These are phyloP conservation scores for Stipa capillata DNA, from an alignment of 176 grass and related monocot genomes.

Conservation along the genomic window DNA sequence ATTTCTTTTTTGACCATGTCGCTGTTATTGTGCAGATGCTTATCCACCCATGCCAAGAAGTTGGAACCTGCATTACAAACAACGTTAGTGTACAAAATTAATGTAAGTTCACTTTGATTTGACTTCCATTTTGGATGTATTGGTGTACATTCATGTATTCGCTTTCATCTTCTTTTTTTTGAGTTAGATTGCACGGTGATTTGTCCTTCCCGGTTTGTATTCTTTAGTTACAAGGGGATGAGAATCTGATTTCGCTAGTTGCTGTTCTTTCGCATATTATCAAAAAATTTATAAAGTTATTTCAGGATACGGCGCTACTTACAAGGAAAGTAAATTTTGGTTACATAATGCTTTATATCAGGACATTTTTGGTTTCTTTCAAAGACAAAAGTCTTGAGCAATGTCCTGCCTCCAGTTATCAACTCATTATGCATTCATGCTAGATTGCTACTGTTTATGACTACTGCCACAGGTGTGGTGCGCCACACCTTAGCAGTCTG, in stretches of 20 bases:
- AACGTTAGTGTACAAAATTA: slow-evolving; percentile 21
- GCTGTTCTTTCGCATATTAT: background rate
- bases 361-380: background rate
- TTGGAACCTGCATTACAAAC: background rate
- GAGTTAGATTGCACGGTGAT: background rate
- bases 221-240: background rate
- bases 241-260: background rate
- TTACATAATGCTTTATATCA: background rate
- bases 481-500: too few relatives aligned
- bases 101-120: slow-evolving; percentile 27
- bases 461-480: too few relatives aligned
- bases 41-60: slow-evolving; percentile 8
- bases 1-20: background rate
- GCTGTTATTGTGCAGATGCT: slow-evolving; percentile 9
- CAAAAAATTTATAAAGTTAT: background rate
- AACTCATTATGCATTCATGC: too few relatives aligned
- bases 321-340: background rate
- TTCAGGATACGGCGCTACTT: background rate
- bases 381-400: too few relatives aligned
- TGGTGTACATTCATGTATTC: slow-evolving; percentile 32
- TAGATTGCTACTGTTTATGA: too few relatives aligned
- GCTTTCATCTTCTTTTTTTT: background rate
- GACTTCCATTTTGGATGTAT: slow-evolving; percentile 1
- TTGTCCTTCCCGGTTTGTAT: slow-evolving; percentile 31
- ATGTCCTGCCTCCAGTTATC: too few relatives aligned